Evolutionary conservation across 495 filamentous ascomycete genomes (phyloP).

Genomic region (Paragyromitra xinjiangensis): DNA sequence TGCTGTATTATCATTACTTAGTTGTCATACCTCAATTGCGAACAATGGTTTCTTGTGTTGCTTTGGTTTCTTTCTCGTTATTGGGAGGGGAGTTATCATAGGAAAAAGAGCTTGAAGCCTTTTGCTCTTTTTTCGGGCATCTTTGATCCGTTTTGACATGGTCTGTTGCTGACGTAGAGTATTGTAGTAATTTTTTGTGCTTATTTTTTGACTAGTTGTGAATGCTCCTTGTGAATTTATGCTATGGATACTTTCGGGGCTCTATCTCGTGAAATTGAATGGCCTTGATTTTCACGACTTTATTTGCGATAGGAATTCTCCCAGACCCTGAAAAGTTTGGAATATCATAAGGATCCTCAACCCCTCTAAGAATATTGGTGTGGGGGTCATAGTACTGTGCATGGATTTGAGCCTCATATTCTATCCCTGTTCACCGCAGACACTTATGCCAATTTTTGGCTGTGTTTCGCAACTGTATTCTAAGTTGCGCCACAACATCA

Average conservation of each 20-base stretch:
- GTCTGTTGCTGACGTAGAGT: neutral
- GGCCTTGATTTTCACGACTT: neutral
- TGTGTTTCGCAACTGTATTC: neutral
- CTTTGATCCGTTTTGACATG: constrained; percentile 23
- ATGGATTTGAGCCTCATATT: neutral
- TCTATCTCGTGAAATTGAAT: neutral
- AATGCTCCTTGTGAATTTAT: constrained; percentile 10
- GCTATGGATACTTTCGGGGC: neutral
- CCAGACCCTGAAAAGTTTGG: neutral
- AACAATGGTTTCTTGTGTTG: constrained; percentile 46
- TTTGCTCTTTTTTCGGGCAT: constrained; percentile 17
- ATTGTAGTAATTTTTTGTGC: constrained; percentile 16
- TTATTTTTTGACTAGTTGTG: constrained; percentile 9
- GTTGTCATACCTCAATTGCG: constrained; percentile 48
- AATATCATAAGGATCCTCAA: neutral
- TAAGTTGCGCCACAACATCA: neutral
- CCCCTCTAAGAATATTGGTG: neutral
- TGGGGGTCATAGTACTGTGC: neutral
- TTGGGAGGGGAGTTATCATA: constrained; percentile 6
- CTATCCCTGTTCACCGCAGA: no score
- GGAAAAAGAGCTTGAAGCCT: constrained; percentile 41
- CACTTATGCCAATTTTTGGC: no score
- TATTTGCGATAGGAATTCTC: neutral
- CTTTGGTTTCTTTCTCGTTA: constrained; percentile 19
- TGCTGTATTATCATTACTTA: constrained; percentile 38